Percentiles rank a stretch among this genome's conserved stretches.
Evolutionary conservation across 345 rosid species (phyloP).

Genomic region (Heritiera fomes): DNA sequence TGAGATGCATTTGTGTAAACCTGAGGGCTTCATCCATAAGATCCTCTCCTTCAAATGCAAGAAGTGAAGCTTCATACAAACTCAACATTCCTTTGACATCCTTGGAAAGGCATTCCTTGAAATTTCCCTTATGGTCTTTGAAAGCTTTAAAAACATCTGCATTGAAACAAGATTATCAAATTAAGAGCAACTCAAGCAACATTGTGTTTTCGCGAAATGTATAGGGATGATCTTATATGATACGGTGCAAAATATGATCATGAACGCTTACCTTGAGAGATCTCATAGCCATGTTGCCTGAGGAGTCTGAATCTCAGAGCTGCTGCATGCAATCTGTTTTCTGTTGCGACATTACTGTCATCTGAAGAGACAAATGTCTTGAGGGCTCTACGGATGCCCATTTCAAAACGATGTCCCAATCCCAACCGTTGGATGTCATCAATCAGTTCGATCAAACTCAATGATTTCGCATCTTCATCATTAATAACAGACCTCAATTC

Average conservation of each 20-base stretch:
- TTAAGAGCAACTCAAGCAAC: neutral
- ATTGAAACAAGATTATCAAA: neutral
- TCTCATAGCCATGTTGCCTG: slow-evolving; percentile 40
- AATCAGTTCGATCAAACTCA: slow-evolving; percentile 33
- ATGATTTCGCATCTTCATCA: slow-evolving; percentile 12
- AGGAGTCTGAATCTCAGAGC: too few relatives aligned
- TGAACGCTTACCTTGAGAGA: slow-evolving; percentile 39
- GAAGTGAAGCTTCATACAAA: slow-evolving; percentile 41
- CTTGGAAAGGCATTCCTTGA: slow-evolving; percentile 13
- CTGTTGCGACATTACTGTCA: neutral
- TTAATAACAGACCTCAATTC: slow-evolving; percentile 29
- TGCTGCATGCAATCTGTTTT: slow-evolving; percentile 25
- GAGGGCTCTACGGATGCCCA: slow-evolving; percentile 33
- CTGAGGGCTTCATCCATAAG: slow-evolving; percentile 38
- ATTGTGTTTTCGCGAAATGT: too few relatives aligned
- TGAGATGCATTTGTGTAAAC: slow-evolving; percentile 19
- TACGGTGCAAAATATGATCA: neutral
- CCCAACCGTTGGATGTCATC: too few relatives aligned
- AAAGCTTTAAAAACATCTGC: too few relatives aligned
- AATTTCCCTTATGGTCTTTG: slow-evolving; percentile 27
- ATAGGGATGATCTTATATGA: neutral
- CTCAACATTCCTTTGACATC: slow-evolving; percentile 39
- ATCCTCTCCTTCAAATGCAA: slow-evolving; percentile 29
- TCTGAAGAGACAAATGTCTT: slow-evolving; percentile 5
- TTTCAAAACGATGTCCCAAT: slow-evolving; percentile 33